Conservation (phyloP, 331 rosid genomes). For the Saraca asoca region DNA sequence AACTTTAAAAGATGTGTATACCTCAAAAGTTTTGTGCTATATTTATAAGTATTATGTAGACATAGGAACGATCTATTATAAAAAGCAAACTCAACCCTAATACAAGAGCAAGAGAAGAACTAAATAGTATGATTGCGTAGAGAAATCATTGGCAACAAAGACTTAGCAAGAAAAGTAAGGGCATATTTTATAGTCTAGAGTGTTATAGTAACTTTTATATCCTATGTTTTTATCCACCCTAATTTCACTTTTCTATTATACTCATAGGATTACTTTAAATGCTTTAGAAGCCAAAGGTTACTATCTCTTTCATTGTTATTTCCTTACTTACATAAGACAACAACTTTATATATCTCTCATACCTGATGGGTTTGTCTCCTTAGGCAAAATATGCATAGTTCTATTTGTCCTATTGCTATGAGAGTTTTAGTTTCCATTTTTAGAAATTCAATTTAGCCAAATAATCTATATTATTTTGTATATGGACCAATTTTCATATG, state of each 20-base stretch:
- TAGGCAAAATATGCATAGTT: too few relatives aligned
- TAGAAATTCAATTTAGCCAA: conserved; percentile 7
- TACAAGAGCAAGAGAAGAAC: not conserved
- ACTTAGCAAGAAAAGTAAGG: not conserved
- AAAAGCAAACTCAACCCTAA: not conserved
- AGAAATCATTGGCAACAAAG: not conserved
- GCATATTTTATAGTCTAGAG: too few relatives aligned
- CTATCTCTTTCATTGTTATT: conserved; percentile 11
- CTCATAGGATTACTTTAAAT: not conserved
- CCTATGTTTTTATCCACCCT: not conserved
- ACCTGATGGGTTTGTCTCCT: too few relatives aligned
- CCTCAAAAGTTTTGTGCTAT: not conserved
- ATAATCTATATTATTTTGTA: not conserved
- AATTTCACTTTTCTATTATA: not conserved
- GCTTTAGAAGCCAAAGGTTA: conserved; percentile 1
- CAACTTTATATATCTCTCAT: too few relatives aligned
- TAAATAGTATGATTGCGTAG: conserved; percentile 1
- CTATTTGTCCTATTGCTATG: not conserved
- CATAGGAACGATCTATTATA: not conserved
- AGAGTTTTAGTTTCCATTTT: not conserved
- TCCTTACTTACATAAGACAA: not conserved
- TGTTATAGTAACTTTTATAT: not conserved
- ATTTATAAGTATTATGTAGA: not conserved
- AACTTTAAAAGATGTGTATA: not conserved
- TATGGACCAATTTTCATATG: conserved; percentile 3